Evolutionary conservation across 805 yeast species (phyloP).

Genomic region (Dipodascus geniculatus): DNA sequence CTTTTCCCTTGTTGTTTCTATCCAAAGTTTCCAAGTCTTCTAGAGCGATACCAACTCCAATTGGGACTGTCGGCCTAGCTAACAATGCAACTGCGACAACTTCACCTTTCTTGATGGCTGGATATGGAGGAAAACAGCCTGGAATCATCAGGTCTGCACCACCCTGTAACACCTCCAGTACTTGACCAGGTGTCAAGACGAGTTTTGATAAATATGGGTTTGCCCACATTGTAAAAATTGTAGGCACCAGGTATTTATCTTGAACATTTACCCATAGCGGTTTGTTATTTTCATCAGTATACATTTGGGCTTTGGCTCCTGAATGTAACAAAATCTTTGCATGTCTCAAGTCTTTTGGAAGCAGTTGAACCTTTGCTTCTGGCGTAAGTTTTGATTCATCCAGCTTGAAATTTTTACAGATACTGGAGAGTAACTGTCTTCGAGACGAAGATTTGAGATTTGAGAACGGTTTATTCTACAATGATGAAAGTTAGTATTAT

Average conservation of each 20-base stretch:
- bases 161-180: slow-evolving; percentile 52
- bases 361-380: slow-evolving; percentile 29
- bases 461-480: background rate
- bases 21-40: slow-evolving; percentile 26
- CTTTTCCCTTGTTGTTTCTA: slow-evolving; percentile 63
- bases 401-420: background rate
- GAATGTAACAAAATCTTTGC: slow-evolving; percentile 45
- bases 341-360: slow-evolving; percentile 49
- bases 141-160: slow-evolving; percentile 56
- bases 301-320: slow-evolving; percentile 48
- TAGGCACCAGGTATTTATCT: slow-evolving; percentile 49
- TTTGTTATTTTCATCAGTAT: slow-evolving; percentile 46
- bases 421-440: background rate
- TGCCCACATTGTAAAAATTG: slow-evolving; percentile 58
- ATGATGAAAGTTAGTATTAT: too few species aligned
- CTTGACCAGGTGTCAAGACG: slow-evolving; percentile 61
- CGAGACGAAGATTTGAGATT: background rate
- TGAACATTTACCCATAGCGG: slow-evolving; percentile 66
- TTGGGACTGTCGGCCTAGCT: slow-evolving; percentile 47
- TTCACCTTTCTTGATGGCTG: slow-evolving; percentile 36
- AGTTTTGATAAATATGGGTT: slow-evolving; percentile 55
- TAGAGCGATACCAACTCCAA: slow-evolving; percentile 60
- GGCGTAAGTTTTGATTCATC: slow-evolving; percentile 24
- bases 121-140: slow-evolving; percentile 44
- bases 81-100: slow-evolving; percentile 63